phyloP scores from a whole-genome alignment of 2,329 filamentous ascomycete genomes.

The Cadophora gregata region DNA sequence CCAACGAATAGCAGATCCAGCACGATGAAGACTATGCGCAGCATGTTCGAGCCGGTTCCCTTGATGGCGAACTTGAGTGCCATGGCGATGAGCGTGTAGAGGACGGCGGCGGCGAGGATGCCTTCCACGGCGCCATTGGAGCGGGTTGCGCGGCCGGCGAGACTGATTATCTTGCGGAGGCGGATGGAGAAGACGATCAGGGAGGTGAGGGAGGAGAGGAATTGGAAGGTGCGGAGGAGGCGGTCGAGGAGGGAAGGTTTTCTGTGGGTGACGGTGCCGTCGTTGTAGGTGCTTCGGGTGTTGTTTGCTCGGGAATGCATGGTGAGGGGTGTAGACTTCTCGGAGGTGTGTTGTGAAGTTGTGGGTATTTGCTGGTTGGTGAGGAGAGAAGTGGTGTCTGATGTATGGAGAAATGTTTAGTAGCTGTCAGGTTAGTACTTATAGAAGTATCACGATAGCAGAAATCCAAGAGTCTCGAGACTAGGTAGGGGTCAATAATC shows the following conservation, averaged over 20 bases:
- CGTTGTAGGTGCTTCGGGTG: slow-evolving; percentile 6
- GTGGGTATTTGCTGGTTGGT: background rate
- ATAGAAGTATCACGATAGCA: background rate
- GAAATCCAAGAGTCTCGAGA: background rate
- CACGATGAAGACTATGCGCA: slow-evolving; percentile 50
- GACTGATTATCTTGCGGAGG: slow-evolving; percentile 49
- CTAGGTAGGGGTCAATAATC: background rate
- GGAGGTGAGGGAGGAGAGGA: slow-evolving; percentile 51
- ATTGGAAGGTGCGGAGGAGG: slow-evolving; percentile 44
- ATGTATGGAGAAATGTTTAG: background rate
- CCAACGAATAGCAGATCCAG: slow-evolving; percentile 50
- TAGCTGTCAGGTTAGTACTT: background rate
- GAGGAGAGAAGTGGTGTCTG: background rate
- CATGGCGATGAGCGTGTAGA: slow-evolving; percentile 50
- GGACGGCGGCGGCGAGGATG: slow-evolving; percentile 51
- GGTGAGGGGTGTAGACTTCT: background rate
- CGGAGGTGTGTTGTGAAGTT: background rate
- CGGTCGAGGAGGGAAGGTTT: slow-evolving; percentile 21
- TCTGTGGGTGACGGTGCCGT: background rate
- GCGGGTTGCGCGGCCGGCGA: slow-evolving; percentile 45
- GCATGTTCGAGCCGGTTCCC: slow-evolving; percentile 39
- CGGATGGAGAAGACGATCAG: slow-evolving; percentile 52
- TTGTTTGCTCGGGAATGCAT: slow-evolving; percentile 14
- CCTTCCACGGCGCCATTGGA: slow-evolving; percentile 51
- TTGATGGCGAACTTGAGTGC: slow-evolving; percentile 46